phyloP scores from a whole-genome alignment of 768 basidiomycete genomes.

The Coprinellus micaceus region DNA sequence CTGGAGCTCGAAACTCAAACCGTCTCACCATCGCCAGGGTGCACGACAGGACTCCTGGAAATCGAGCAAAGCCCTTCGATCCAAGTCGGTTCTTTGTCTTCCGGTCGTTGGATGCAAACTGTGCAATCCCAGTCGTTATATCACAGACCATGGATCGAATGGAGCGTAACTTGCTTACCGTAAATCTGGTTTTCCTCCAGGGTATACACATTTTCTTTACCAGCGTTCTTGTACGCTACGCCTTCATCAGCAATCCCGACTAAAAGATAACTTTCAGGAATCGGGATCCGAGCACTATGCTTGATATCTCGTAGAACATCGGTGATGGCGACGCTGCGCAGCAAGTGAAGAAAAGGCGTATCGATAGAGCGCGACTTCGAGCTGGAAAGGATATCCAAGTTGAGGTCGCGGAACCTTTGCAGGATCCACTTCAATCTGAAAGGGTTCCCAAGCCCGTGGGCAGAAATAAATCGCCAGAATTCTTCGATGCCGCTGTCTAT shows the following conservation, averaged over 20 bases:
- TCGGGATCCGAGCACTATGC: conserved; percentile 66
- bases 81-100: conserved; percentile 47
- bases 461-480: conserved; percentile 46
- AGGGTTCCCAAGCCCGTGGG: conserved; percentile 39
- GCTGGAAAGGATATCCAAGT: conserved; percentile 42
- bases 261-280: conserved; percentile 64
- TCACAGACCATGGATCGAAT: background rate
- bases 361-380: conserved; percentile 37
- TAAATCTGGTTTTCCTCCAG: conserved; percentile 61
- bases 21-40: conserved; percentile 80
- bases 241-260: conserved; percentile 86
- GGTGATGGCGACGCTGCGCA: conserved; percentile 60
- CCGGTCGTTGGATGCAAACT: conserved; percentile 60
- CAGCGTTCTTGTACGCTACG: conserved; percentile 52
- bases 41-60: conserved; percentile 69
- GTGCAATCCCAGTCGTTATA: conserved; percentile 4
- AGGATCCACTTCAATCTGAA: conserved; percentile 54
- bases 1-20: conserved; percentile 29
- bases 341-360: conserved; percentile 52
- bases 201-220: conserved; percentile 49
- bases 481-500: conserved; percentile 54
- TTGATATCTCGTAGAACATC: conserved; percentile 72
- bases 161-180: conserved; percentile 37
- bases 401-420: conserved; percentile 42
- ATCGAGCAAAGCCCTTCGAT: conserved; percentile 61